Evolutionary conservation across 345 rosid species (phyloP).

Genomic region (Brassica incana): DNA sequence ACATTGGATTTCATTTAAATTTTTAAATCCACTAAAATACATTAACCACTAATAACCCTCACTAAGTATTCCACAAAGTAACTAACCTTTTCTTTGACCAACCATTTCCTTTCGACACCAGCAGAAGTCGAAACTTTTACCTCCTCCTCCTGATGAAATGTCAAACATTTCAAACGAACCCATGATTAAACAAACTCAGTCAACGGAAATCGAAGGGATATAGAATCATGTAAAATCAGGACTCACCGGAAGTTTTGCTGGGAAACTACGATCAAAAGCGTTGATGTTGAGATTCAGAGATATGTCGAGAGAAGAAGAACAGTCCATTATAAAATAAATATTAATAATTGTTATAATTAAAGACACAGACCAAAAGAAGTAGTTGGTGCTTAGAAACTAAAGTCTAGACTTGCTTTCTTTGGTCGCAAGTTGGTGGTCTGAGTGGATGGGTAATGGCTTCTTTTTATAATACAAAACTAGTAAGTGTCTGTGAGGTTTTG

Average conservation of each 20-base stretch:
- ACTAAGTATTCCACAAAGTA: not conserved
- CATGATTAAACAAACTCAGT: conserved; percentile 7
- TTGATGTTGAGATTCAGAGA: conserved; percentile 65
- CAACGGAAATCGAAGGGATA: not conserved
- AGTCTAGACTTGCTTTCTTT: conserved; percentile 27
- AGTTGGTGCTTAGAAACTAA: conserved; percentile 14
- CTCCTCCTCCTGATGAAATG: conserved; percentile 48
- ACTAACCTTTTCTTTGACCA: conserved; percentile 48
- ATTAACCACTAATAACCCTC: not conserved
- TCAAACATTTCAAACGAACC: conserved; percentile 3
- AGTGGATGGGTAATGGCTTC: conserved; percentile 35
- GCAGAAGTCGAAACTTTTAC: conserved; percentile 13
- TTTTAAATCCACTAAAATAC: not conserved
- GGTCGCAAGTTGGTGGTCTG: conserved; percentile 38
- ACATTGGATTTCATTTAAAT: not conserved
- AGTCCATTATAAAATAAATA: conserved; percentile 19
- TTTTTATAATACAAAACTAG: conserved; percentile 21
- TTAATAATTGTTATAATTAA: not conserved
- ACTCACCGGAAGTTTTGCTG: conserved; percentile 49
- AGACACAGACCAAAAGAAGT: conserved; percentile 14
- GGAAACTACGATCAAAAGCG: conserved; percentile 26
- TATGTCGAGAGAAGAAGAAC: conserved; percentile 46
- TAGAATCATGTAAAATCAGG: not conserved
- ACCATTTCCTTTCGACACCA: conserved; percentile 26
- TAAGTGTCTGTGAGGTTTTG: conserved; percentile 16